Percentiles rank a stretch among this genome's conserved stretches.
These are phyloP conservation scores for Astrephomene gubernaculifera DNA, from an alignment of 139 green algal genomes.

Conservation along the genomic window DNA sequence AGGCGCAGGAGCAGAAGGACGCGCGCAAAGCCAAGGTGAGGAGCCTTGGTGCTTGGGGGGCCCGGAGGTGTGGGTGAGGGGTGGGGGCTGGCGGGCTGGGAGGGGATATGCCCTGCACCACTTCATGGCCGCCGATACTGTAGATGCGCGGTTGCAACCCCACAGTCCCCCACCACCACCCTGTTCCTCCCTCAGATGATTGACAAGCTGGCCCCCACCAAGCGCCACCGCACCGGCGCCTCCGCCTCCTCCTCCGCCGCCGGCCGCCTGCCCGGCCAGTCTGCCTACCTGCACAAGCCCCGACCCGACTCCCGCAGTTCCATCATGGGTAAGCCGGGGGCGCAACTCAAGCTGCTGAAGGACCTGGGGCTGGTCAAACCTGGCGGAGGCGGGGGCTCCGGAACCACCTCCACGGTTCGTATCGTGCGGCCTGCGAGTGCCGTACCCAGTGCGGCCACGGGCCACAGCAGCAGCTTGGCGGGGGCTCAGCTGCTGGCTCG, in stretches of 20 bases:
- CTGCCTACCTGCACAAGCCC: constrained; percentile 22
- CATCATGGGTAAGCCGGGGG: constrained; percentile 1
- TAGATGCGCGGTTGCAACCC: too few relatives aligned
- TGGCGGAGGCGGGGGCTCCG: neutral
- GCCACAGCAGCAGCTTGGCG: constrained; percentile 28
- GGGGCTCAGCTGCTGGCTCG: constrained; percentile 14
- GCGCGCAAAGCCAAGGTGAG: constrained; percentile 39
- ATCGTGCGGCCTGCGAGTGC: neutral
- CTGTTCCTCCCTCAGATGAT: constrained; percentile 25
- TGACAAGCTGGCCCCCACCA: constrained; percentile 16
- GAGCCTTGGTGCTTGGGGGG: neutral
- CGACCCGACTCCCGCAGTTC: neutral
- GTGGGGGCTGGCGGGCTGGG: too few relatives aligned
- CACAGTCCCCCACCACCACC: neutral
- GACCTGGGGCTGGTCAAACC: constrained; percentile 34
- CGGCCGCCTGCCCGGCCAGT: too few relatives aligned
- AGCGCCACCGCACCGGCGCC: neutral
- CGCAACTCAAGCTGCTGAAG: constrained; percentile 39
- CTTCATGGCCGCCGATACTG: too few relatives aligned
- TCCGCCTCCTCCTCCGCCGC: too few relatives aligned
- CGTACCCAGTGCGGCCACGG: neutral
- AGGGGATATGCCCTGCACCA: too few relatives aligned
- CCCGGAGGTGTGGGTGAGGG: neutral
- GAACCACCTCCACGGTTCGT: neutral
- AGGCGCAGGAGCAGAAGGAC: constrained; percentile 2